Base-by-base conservation (phyloP, 1,284 basidiomycete species). In the Trametes polyzona region DNA sequence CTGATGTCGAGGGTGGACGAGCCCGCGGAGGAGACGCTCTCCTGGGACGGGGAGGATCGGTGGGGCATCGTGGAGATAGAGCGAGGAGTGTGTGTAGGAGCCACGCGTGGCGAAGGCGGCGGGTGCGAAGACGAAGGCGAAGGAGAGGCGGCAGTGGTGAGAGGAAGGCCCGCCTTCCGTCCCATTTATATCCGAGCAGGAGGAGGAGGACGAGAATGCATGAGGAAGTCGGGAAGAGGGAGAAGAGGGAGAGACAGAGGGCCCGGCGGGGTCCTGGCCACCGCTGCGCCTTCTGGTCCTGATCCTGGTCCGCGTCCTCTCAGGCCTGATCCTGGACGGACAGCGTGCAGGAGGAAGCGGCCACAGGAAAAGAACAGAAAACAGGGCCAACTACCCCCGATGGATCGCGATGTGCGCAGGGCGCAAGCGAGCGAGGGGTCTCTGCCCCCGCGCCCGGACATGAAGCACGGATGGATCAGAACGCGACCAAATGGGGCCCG, bases 31-130 rank as follows among this genome's bases (percentile, higher is more conserved):
- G 55, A 49, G 26, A 55, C 23, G 46, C 52, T 51, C 29, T 51
- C 51, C 41, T 63, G 57, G 37, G 56, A 58, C 50, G 58, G 10
- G 36, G 49, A 19, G 52, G 53, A 55, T 52, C 56, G 49, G 44
- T 58, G 62, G 46, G 62, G 55, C 61, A 63, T 63, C 30, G 55
- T 55, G 58, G 61, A 47, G 61, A 57, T 55, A 41, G 55, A 12
- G 58, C 46, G 61, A 57, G 51, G 47, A 26, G 23, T 19, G 41
- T 10, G 11, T 21, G 43, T 26, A 10, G 40, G 33, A n/a, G 50
- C 50, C 41, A 36, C 41, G 41, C 39, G 40, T 24, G 27, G 37
- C 32, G 44, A 47, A 47, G 43, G 44, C 30, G 43, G 44, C 30
- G 41, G 23, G 41, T 42, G 41, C 24, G 41, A 42, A 42, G 23